These are phyloP conservation scores for Elymus sibiricus DNA, from an alignment of 176 grass and related monocot species.

Conservation along the genomic window DNA sequence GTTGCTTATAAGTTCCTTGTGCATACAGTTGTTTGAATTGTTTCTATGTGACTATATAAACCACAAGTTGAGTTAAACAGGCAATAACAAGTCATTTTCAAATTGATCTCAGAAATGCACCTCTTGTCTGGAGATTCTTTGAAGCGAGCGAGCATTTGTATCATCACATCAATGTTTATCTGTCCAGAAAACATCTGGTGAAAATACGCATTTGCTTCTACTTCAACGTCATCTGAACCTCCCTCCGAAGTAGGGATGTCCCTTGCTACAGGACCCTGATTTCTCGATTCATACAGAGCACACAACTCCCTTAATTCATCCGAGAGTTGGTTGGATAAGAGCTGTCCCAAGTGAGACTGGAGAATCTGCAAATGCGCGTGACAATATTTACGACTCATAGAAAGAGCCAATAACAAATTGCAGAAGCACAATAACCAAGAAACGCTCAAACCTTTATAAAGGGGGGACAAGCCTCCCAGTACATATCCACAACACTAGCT, in stretches of 20 bases:
- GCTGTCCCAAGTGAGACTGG: conserved; percentile 52
- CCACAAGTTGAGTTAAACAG: background rate
- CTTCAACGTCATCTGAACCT: conserved; percentile 60
- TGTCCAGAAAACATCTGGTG: conserved; percentile 86
- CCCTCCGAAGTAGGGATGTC: conserved; percentile 32
- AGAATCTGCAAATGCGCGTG: conserved; percentile 48
- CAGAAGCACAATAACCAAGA: conserved; percentile 11
- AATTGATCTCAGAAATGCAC: conserved; percentile 18
- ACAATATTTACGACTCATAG: background rate
- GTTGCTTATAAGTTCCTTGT: background rate
- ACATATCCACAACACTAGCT: conserved; percentile 35
- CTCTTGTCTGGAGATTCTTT: conserved; percentile 78
- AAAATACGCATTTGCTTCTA: conserved; percentile 67
- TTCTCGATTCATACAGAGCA: conserved; percentile 35
- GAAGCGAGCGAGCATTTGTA: conserved; percentile 74
- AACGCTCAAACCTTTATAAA: conserved; percentile 54
- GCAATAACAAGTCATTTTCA: background rate
- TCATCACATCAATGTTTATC: conserved; percentile 57
- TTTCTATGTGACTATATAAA: conserved; percentile 13
- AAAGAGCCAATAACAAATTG: background rate
- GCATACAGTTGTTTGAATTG: background rate
- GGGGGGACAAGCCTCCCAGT: conserved; percentile 53
- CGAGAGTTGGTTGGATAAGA: conserved; percentile 44
- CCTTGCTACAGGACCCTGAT: conserved; percentile 26
- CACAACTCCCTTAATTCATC: conserved; percentile 63